Conservation (phyloP, 1,284 basidiomycete species). For the Cutaneotrichosporon arboriforme region DNA sequence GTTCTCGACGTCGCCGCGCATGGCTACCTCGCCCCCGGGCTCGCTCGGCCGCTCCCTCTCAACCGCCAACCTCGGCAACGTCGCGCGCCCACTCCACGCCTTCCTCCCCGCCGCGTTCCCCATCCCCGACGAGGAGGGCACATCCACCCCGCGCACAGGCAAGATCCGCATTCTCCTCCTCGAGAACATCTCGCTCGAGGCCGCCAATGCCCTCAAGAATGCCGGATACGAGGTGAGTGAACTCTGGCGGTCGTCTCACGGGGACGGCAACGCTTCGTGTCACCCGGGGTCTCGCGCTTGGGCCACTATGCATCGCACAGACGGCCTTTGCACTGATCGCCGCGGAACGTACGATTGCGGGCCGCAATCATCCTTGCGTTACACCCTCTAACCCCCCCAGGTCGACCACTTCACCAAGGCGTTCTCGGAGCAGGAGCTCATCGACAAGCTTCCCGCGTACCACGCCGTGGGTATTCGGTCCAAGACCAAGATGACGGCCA, state of each 20-base stretch:
- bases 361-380: too few relatives aligned
- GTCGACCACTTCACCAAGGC: conserved; percentile 87
- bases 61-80: conserved; percentile 8
- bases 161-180: conserved; percentile 63
- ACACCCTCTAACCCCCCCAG: conserved; percentile 48
- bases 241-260: too few relatives aligned
- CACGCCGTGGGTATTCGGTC: conserved; percentile 94
- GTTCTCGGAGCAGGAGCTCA: conserved; percentile 85
- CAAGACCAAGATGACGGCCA: conserved; percentile 93
- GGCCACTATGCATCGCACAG: too few relatives aligned
- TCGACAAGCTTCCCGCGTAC: conserved; percentile 79
- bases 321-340: too few relatives aligned
- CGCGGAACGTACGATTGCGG: too few relatives aligned
- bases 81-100: conserved; percentile 40
- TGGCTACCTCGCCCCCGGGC: conserved; percentile 24
- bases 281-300: too few relatives aligned
- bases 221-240: conserved; percentile 65
- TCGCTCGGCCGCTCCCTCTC: conserved; percentile 10
- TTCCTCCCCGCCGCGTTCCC: conserved; percentile 45
- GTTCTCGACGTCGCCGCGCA: conserved; percentile 14
- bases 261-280: too few relatives aligned
- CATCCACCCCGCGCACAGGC: conserved; percentile 27
- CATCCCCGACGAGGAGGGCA: conserved; percentile 26
- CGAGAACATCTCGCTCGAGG: conserved; percentile 92
- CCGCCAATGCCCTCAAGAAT: conserved; percentile 70